Evolutionary conservation across 2,329 filamentous ascomycete genomes (phyloP), one percentile per base, ranked within the genome.

Genomic region (Pestalotiopsis sp.): DNA sequence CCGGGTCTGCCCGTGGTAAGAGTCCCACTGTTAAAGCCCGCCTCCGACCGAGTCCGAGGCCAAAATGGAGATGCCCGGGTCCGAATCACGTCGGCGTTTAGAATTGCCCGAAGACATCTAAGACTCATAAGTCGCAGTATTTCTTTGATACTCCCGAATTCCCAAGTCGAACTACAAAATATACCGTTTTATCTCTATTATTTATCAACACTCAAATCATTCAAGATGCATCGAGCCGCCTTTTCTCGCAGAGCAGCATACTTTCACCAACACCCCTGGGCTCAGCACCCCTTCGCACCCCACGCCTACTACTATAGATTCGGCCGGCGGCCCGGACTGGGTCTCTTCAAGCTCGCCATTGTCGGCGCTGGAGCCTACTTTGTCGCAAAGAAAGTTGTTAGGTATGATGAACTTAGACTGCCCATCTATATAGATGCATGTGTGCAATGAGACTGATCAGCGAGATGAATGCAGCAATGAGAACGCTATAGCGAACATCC

Each of bases 331-430:
- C 63, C 45, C 11, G 41, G 41, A 17, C 58, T 66, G 49, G 45
- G 36, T 13, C 52, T 66, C 23, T 66, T 66, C n/a, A 66, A 66
- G 17, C 41, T 49, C 11, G 63, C 49, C 13, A 36, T 66, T 20
- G 31, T 66, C 20, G 63, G 63, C 12, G 52, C 63, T 23, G 63
- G 63, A 6, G 49, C 49, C 49, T 66, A 66, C 39, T 66, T 66
- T 31, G 57, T 66, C 20, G 63, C 45, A 7, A 66, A 66, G 49
- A 66, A 58, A 45, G 52, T 66, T 3, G 14, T 20, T 11, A 38
- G 23, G 63, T 66, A 62, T 11, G 14, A n/a, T 27, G 4, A 36
- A n/a, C 17, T 2, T 23, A 23, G 23, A 23, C 23, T 23, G 23
- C 23, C 23, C 23, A 23, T 3, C 11, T n/a, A 52, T 23, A n/a